Conservation (phyloP, 352 stramenopile genomes). For the Globisporangium recalcitrans region DNA sequence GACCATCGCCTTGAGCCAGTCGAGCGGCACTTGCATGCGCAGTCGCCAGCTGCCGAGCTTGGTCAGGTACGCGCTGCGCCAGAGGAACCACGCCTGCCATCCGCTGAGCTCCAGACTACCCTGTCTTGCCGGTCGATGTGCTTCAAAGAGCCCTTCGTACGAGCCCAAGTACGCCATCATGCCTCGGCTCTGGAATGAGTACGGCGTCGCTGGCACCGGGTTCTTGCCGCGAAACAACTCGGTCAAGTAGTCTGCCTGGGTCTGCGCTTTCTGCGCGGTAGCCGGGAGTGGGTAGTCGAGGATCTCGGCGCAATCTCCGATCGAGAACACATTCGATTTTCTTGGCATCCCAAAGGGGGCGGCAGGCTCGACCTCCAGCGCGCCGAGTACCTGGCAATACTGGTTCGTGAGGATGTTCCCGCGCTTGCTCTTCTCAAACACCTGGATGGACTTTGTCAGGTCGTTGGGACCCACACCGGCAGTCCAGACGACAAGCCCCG, state of each 20-base stretch:
- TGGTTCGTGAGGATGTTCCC: constrained; percentile 83
- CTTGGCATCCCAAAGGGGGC: constrained; percentile 60
- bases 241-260: constrained; percentile 63
- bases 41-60: constrained; percentile 92
- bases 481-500: constrained; percentile 72
- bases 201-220: constrained; percentile 43
- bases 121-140: constrained; percentile 22
- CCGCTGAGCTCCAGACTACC: constrained; percentile 65
- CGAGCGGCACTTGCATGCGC: constrained; percentile 93
- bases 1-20: constrained; percentile 96
- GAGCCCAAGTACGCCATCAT: constrained; percentile 94
- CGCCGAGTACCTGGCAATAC: constrained; percentile 72
- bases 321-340: constrained; percentile 89
- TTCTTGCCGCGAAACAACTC: constrained; percentile 54
- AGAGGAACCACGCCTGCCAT: constrained; percentile 89
- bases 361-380: constrained; percentile 46
- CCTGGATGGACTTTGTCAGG: constrained; percentile 67
- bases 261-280: constrained; percentile 89
- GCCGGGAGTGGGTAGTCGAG: constrained; percentile 84
- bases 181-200: constrained; percentile 79
- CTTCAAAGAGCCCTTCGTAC: constrained; percentile 90
- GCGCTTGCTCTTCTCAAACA: constrained; percentile 74
- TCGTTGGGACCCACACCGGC: constrained; percentile 73
- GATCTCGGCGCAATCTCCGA: constrained; percentile 93
- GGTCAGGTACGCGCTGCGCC: constrained; percentile 94